Conservation (phyloP, 148 eudicot genomes). For the Camellia sinensis region DNA sequence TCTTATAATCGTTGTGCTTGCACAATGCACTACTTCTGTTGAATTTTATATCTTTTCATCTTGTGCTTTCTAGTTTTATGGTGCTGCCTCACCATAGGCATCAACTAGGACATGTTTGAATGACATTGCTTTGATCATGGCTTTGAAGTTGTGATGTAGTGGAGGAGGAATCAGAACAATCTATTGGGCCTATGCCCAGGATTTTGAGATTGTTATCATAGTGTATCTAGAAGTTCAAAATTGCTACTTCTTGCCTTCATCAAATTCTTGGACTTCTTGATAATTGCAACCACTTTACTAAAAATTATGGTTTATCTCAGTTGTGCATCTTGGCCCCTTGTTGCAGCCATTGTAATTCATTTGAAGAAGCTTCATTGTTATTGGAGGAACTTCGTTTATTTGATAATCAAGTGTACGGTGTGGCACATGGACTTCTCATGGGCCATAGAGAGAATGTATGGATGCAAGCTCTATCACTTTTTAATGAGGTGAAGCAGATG, state of each 20-base stretch:
- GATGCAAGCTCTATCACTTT: conserved; percentile 79
- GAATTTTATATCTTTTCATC: too few species aligned
- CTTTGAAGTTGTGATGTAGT: background rate
- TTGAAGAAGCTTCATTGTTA: conserved; percentile 88
- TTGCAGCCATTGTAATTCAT: conserved; percentile 90
- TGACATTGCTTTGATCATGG: background rate
- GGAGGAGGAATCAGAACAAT: background rate
- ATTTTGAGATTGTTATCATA: too few species aligned
- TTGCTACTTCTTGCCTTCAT: conserved; percentile 9
- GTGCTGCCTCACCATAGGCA: background rate
- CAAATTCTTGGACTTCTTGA: background rate
- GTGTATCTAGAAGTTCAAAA: background rate
- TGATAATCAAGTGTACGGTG: conserved; percentile 94
- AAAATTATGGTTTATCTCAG: background rate
- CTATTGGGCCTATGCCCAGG: background rate
- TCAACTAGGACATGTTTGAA: background rate
- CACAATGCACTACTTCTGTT: background rate
- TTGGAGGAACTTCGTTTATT: conserved; percentile 84
- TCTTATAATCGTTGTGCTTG: background rate
- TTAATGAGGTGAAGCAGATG: conserved; percentile 85
- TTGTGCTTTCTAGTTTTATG: too few species aligned
- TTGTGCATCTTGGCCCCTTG: conserved; percentile 1
- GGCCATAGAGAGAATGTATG: conserved; percentile 72
- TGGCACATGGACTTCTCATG: conserved; percentile 91
- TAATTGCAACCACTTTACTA: background rate